Percentiles rank a stretch among this genome's conserved stretches.
phyloP scores from a whole-genome alignment of 768 basidiomycete species.

The Tulasnella sp. region DNA sequence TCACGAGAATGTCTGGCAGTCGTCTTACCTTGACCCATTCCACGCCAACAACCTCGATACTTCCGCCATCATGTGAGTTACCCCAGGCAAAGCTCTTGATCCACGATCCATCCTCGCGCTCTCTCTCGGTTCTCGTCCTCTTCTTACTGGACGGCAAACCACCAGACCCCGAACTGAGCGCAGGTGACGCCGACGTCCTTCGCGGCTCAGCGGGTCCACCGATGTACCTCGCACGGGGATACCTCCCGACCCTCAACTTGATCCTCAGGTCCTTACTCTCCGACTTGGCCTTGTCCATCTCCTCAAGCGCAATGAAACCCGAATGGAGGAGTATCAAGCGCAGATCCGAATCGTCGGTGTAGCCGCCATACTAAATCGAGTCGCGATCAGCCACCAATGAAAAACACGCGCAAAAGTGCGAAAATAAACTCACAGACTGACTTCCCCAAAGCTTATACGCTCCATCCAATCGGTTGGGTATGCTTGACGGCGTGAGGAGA shows the following conservation, averaged over 20 bases:
- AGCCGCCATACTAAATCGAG: constrained; percentile 13
- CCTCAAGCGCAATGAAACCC: constrained; percentile 14
- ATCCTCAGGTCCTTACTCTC: constrained; percentile 11
- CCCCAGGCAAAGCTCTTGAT: constrained; percentile 17
- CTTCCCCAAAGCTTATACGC: constrained; percentile 16
- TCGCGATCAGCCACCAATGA: not conserved
- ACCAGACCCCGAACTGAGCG: not conserved
- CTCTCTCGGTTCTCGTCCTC: not conserved
- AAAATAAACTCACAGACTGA: constrained; percentile 9
- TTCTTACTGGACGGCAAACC: not conserved
- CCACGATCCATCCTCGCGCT: not conserved
- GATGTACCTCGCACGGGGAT: not conserved
- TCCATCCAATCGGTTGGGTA: constrained; percentile 7
- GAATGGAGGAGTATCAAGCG: constrained; percentile 15
- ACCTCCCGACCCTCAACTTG: constrained; percentile 14
- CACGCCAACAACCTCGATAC: constrained; percentile 9
- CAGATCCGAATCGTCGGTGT: constrained; percentile 19
- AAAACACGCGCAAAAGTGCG: not conserved
- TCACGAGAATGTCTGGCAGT: not conserved
- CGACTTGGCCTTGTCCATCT: constrained; percentile 14
- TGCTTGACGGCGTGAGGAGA: not conserved
- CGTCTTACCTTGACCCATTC: constrained; percentile 14
- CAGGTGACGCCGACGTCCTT: not conserved
- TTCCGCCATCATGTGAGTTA: constrained; percentile 15
- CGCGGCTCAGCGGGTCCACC: not conserved